A percentile compares a stretch with the other conserved stretches of the same genome.
These are phyloP conservation scores for Metschnikowia gruessii DNA, from an alignment of 805 yeast genomes.

Conservation along the genomic window DNA sequence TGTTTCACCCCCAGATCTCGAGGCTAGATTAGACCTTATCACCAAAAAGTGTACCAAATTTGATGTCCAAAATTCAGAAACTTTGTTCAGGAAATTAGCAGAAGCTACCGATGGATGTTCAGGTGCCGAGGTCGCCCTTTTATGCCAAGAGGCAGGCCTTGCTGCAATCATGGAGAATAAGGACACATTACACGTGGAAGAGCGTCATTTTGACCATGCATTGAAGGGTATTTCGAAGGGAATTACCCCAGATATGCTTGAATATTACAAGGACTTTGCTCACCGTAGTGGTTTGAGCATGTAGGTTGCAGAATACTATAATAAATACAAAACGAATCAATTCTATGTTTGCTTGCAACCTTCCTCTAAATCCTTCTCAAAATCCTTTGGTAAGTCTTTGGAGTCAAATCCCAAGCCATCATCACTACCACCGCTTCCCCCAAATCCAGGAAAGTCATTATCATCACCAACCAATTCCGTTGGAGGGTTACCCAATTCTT, in stretches of 20 bases:
- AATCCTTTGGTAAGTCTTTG: constrained; percentile 52
- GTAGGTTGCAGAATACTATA: not conserved
- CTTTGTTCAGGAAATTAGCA: constrained; percentile 54
- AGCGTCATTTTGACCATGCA: constrained; percentile 71
- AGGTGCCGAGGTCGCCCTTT: constrained; percentile 90
- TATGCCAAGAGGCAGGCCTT: constrained; percentile 94
- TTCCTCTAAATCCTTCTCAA: constrained; percentile 53
- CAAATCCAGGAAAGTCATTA: constrained; percentile 45
- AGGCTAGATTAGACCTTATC: constrained; percentile 77
- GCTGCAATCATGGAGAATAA: constrained; percentile 85
- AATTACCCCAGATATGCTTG: constrained; percentile 82
- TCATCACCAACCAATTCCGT: constrained; percentile 64
- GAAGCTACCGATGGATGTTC: constrained; percentile 81
- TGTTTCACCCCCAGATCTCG: constrained; percentile 86
- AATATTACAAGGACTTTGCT: constrained; percentile 62
- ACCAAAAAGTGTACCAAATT: constrained; percentile 67
- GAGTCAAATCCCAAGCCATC: constrained; percentile 47
- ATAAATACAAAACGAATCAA: not conserved
- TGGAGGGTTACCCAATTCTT: constrained; percentile 80
- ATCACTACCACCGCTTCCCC: constrained; percentile 38
- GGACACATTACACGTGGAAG: constrained; percentile 50
- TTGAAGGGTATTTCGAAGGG: constrained; percentile 66
- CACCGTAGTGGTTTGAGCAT: constrained; percentile 34
- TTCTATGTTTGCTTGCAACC: constrained; percentile 47
- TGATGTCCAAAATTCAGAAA: constrained; percentile 41